Evolutionary conservation across 345 rosid genomes (phyloP).

Genomic region (Viola odorata): DNA sequence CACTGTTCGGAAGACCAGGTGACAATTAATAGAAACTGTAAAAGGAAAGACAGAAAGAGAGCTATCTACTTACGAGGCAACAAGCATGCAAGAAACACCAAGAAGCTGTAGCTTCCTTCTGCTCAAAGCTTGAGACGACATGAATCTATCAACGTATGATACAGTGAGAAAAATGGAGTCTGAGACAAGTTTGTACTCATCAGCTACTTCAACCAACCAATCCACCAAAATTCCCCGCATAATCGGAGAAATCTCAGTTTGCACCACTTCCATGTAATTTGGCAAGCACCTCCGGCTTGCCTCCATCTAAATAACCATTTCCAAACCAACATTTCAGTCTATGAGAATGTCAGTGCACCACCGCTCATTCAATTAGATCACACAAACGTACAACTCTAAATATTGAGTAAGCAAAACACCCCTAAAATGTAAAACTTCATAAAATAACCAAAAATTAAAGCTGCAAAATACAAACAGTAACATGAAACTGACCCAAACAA

Average conservation of each 20-base stretch:
- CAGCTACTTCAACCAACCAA: slow-evolving; percentile 24
- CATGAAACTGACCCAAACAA: too few relatives aligned
- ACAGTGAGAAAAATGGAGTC: slow-evolving; percentile 20
- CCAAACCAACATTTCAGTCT: slow-evolving; percentile 4
- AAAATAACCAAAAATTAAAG: not conserved
- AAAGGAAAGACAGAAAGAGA: not conserved
- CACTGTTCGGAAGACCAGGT: not conserved
- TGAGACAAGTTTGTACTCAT: slow-evolving; percentile 17
- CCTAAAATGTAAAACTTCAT: not conserved
- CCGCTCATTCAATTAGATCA: too few relatives aligned
- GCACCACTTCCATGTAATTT: slow-evolving; percentile 17
- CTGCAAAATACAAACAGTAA: not conserved
- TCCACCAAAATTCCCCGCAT: slow-evolving; percentile 23
- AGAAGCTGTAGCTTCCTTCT: slow-evolving; percentile 19
- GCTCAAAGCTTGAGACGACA: slow-evolving; percentile 12
- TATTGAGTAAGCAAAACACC: not conserved
- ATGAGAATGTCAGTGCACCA: too few relatives aligned
- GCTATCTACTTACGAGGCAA: slow-evolving; percentile 18
- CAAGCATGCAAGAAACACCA: slow-evolving; percentile 24
- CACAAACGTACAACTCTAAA: not conserved
- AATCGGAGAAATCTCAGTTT: slow-evolving; percentile 11
- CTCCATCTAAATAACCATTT: slow-evolving; percentile 7
- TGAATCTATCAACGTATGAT: slow-evolving; percentile 15
- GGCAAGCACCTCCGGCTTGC: slow-evolving; percentile 10
- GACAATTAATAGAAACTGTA: not conserved